Percentiles rank a stretch among this genome's conserved stretches.
Conservation (phyloP, 352 stramenopile species). For the Globisporangium canariense region DNA sequence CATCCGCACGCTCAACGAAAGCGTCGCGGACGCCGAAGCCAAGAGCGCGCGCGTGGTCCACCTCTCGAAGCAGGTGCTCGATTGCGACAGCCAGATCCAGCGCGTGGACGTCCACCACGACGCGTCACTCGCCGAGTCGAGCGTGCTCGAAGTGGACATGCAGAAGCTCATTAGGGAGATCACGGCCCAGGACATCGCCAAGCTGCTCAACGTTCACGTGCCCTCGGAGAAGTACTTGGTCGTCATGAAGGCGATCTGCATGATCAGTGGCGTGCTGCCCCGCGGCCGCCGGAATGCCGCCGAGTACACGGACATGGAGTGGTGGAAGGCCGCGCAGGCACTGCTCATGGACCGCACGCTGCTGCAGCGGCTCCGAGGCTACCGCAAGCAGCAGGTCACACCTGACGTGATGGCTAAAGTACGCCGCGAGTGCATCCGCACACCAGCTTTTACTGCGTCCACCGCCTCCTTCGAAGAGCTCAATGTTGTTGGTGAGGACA, state of each 20-base stretch:
- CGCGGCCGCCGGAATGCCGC: conserved; percentile 46
- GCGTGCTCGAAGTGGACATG: conserved; percentile 58
- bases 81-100: conserved; percentile 50
- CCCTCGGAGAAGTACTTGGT: conserved; percentile 48
- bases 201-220: conserved; percentile 53
- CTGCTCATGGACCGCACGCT: conserved; percentile 77
- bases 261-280: conserved; percentile 58
- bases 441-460: conserved; percentile 35
- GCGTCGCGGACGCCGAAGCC: conserved; percentile 68
- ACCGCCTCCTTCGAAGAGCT: conserved; percentile 25
- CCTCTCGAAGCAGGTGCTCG: conserved; percentile 50
- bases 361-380: conserved; percentile 50
- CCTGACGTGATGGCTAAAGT: conserved; percentile 78
- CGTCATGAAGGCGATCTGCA: conserved; percentile 73
- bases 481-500: conserved; percentile 1
- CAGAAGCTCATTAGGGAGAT: conserved; percentile 58
- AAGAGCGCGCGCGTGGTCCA: conserved; percentile 44
- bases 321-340: conserved; percentile 77
- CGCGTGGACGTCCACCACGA: conserved; percentile 49
- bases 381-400: conserved; percentile 44
- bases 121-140: conserved; percentile 42
- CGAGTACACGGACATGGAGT: conserved; percentile 74
- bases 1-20: conserved; percentile 55
- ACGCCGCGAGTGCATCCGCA: conserved; percentile 62
- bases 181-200: conserved; percentile 70